Evolutionary conservation across 495 filamentous ascomycete genomes (phyloP).

Genomic region (Diplogelasinospora grovesii): DNA sequence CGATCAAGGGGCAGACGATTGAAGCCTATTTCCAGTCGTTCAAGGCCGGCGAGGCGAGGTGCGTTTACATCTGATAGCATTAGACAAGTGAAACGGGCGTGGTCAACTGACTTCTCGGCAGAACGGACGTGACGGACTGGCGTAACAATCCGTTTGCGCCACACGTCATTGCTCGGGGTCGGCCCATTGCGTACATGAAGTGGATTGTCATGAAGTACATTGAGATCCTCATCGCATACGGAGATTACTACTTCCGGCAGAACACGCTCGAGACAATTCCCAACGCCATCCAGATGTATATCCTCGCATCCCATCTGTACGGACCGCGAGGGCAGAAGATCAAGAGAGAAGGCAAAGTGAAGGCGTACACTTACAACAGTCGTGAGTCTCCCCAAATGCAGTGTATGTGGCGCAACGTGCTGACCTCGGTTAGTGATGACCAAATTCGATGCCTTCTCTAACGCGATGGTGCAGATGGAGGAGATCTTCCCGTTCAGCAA

Average conservation of each 20-base stretch:
- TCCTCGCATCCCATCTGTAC: conserved; percentile 28
- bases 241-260: conserved; percentile 30
- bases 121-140: conserved; percentile 15
- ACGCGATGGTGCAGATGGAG: conserved; percentile 3
- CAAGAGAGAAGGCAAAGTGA: conserved; percentile 7
- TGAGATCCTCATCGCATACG: conserved; percentile 27
- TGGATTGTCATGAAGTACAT: conserved; percentile 30
- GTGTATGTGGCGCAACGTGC: no score
- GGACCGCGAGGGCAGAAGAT: conserved; percentile 15
- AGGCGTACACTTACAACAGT: conserved; percentile 6
- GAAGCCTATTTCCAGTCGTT: background rate
- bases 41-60: no score
- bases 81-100: no score
- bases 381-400: no score
- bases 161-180: conserved; percentile 9
- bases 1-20: background rate
- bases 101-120: no score
- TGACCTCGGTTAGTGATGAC: conserved; percentile 8
- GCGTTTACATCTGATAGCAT: no score
- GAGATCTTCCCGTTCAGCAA: conserved; percentile 7
- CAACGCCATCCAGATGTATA: conserved; percentile 30
- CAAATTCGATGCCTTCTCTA: conserved; percentile 1
- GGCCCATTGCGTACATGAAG: conserved; percentile 30
- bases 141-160: conserved; percentile 16
- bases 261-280: conserved; percentile 29